Evolutionary conservation across 768 basidiomycete genomes (phyloP), one percentile per base, ranked within the genome.

Genomic region (Leccinum broughii): DNA sequence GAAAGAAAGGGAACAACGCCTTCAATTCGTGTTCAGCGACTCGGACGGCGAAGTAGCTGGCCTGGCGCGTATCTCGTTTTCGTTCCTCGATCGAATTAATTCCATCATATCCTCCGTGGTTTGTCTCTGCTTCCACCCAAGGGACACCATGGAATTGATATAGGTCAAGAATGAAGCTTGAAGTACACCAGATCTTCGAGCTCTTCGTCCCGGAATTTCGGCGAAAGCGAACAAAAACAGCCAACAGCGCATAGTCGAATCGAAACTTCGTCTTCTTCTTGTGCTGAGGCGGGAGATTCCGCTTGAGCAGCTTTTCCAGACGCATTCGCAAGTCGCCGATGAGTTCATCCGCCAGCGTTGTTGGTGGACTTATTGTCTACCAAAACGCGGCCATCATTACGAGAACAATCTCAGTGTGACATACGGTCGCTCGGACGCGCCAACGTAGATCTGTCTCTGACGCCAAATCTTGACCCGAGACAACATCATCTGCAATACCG

Each of bases 391-490:
- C 3, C 54, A 44, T 55, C 56, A 53, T 17, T 2, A 50, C 46
- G 4, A 20, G 41, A 17, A 30, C 11, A 3, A 58, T 28, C 28
- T 13, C 41, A n/a, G 14, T 7, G 15, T 3, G 20, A 34, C 14
- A 59, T 7, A 57, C 57, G 89, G 85, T 48, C 94, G 85, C 72
- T 87, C 87, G 15, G 81, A 76, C 8, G 84, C 76, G 5, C 94
- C 94, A n/a, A 93, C 83, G 68, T 91, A 96, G 54, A 95, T 83
- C 81, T 93, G 91, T 68, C 89, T 80, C 37, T 91, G 92, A 50
- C 92, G 82, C 93, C 95, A 96, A 65, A 96, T 96, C 77, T 95
- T 95, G 62, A 96, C 93, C 54, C 92, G 82, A 68, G 91, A 88
- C 51, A 96, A 77, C 93, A 95, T 95, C 90, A 95, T 92, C 87